Percentiles rank a stretch among this genome's conserved stretches.
These are phyloP conservation scores for Colletotrichum plurivorum DNA, from an alignment of 2,329 filamentous ascomycete species.

Conservation along the genomic window DNA sequence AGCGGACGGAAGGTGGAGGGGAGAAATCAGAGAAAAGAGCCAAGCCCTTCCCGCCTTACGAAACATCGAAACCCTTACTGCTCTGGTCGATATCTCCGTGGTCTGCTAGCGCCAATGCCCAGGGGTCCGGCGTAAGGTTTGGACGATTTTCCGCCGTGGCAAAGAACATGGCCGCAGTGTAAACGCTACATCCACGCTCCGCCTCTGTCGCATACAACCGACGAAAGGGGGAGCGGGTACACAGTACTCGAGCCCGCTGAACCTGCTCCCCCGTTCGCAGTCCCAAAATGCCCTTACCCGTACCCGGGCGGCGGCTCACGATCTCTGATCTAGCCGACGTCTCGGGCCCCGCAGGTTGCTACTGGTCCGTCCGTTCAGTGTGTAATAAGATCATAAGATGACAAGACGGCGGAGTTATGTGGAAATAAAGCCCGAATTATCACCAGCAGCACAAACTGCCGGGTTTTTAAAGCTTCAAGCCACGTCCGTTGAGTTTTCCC, in stretches of 20 bases:
- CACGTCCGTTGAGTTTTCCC: conserved; percentile 15
- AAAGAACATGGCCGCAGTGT: neutral
- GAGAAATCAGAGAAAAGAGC: conserved; percentile 25
- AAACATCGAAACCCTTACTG: conserved; percentile 38
- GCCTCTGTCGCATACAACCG: neutral
- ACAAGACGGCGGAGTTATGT: neutral
- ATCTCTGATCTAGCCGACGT: conserved; percentile 39
- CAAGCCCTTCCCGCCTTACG: conserved; percentile 21
- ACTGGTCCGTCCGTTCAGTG: conserved; percentile 21
- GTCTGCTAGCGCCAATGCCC: conserved; percentile 1
- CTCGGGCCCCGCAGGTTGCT: conserved; percentile 34
- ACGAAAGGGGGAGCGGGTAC: neutral
- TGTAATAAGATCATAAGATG: neutral
- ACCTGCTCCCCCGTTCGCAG: neutral
- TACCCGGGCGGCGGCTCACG: conserved; percentile 35
- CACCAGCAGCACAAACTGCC: neutral
- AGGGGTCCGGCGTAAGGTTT: conserved; percentile 8
- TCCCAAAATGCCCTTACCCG: neutral
- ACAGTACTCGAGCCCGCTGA: conserved; percentile 1
- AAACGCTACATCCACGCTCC: neutral
- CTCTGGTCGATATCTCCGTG: conserved; percentile 37
- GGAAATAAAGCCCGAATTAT: neutral
- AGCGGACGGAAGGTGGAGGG: conserved; percentile 7
- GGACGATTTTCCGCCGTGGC: conserved; percentile 17
- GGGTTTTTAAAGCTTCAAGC: conserved; percentile 14